Conservation (phyloP, 495 filamentous ascomycete species). For the Delitschia confertaspora region DNA sequence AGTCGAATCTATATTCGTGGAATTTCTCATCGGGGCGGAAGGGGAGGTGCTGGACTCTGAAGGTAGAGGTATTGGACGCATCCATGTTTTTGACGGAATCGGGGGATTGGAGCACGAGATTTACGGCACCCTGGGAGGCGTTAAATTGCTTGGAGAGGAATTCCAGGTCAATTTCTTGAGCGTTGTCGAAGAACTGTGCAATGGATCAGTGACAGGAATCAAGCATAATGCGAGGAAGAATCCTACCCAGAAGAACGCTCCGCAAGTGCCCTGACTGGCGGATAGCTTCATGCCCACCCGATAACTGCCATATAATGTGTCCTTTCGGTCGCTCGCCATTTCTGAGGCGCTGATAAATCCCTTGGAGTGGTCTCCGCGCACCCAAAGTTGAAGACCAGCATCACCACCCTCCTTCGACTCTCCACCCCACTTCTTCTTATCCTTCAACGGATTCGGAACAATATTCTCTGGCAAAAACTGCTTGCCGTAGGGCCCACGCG, state of each 20-base stretch:
- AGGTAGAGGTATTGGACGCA: slow-evolving; percentile 46
- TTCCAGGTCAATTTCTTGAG: slow-evolving; percentile 73
- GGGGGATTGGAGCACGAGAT: slow-evolving; percentile 62
- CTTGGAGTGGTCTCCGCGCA: slow-evolving; percentile 39
- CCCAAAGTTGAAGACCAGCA: slow-evolving; percentile 52
- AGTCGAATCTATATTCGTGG: slow-evolving; percentile 75
- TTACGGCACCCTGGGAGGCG: slow-evolving; percentile 43
- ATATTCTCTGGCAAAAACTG: slow-evolving; percentile 47
- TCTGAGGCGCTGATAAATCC: slow-evolving; percentile 53
- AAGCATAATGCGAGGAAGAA: not conserved
- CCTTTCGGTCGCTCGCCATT: slow-evolving; percentile 46
- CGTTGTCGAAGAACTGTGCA: slow-evolving; percentile 60
- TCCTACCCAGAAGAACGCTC: slow-evolving; percentile 68
- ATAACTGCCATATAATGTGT: slow-evolving; percentile 58
- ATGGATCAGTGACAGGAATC: not conserved
- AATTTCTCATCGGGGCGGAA: slow-evolving; percentile 53
- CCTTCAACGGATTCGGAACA: slow-evolving; percentile 42
- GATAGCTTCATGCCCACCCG: slow-evolving; percentile 57
- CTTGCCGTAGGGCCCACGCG: slow-evolving; percentile 59
- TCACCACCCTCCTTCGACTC: slow-evolving; percentile 40
- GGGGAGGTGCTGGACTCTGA: slow-evolving; percentile 45
- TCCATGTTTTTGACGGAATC: slow-evolving; percentile 49
- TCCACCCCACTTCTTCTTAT: slow-evolving; percentile 33
- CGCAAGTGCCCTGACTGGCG: slow-evolving; percentile 54
- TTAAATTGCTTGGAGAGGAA: slow-evolving; percentile 54